phyloP scores from a whole-genome alignment of 78 protist genomes.

The Monosiga brevicollis region DNA sequence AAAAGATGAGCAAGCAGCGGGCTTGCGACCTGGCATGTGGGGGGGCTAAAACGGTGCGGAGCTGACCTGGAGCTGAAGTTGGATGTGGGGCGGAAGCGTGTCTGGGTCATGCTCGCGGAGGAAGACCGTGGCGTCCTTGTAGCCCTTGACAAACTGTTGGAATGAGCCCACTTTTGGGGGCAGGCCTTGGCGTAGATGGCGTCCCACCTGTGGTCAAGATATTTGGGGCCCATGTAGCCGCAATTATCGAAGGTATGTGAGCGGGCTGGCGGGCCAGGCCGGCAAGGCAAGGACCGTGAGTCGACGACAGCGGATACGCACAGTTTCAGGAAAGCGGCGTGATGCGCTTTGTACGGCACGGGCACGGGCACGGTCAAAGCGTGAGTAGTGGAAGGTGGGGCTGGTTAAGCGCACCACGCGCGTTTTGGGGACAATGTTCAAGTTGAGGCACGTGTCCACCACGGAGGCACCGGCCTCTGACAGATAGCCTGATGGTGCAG shows the following conservation, averaged over 20 bases:
- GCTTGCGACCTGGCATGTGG: neutral
- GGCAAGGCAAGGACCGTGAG: too few relatives aligned
- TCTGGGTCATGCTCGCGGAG: neutral
- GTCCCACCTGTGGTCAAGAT: neutral
- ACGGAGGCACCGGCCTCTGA: conserved; percentile 37
- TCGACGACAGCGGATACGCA: too few relatives aligned
- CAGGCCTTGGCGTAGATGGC: neutral
- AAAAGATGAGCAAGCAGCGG: neutral
- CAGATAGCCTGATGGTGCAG: conserved; percentile 16
- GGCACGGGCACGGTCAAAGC: neutral
- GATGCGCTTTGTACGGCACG: too few relatives aligned
- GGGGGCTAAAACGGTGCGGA: too few relatives aligned
- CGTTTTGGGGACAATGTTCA: conserved; percentile 34
- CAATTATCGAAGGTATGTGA: too few relatives aligned
- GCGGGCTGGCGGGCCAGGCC: too few relatives aligned
- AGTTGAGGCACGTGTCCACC: conserved; percentile 14
- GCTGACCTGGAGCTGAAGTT: neutral
- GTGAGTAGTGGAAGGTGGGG: conserved; percentile 19
- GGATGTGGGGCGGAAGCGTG: neutral
- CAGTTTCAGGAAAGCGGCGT: too few relatives aligned
- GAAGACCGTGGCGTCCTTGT: neutral
- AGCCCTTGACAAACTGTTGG: conserved; percentile 31
- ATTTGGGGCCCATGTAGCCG: too few relatives aligned
- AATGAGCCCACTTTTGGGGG: conserved; percentile 19
- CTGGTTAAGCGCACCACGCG: conserved; percentile 6